Evolutionary conservation across 305 asterid genomes (phyloP).

Genomic region (Rubia occidens): DNA sequence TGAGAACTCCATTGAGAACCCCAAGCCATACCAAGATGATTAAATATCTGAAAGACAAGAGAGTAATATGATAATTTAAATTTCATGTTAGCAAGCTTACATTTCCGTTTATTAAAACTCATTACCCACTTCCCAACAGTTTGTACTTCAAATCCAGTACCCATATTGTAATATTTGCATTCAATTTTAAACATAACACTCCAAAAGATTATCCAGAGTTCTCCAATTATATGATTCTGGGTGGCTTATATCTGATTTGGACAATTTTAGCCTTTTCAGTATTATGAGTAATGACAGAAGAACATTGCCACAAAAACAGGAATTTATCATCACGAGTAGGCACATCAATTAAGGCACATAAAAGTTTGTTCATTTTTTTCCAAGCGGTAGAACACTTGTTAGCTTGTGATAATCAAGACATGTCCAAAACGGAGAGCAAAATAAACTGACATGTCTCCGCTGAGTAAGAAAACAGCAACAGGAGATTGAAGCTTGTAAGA

Average conservation of each 20-base stretch:
- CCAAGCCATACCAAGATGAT: slow-evolving; percentile 96
- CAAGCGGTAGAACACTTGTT: neutral
- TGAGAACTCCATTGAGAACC: slow-evolving; percentile 62
- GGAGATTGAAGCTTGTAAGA: slow-evolving; percentile 12
- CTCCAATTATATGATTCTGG: neutral
- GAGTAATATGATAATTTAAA: neutral
- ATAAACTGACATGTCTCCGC: neutral
- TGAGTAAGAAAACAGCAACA: neutral
- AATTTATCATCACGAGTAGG: neutral
- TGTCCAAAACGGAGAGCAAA: neutral
- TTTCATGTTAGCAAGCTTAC: neutral
- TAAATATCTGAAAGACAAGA: slow-evolving; percentile 50
- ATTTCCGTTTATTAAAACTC: neutral
- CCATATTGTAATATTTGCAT: neutral
- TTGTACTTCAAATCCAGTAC: neutral
- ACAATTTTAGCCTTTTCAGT: neutral
- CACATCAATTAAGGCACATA: neutral
- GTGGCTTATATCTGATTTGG: neutral
- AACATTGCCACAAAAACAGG: neutral
- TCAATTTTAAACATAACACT: neutral
- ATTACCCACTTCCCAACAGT: neutral
- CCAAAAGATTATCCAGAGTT: neutral
- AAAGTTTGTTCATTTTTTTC: neutral
- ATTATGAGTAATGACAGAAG: neutral
- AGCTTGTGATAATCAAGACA: slow-evolving; percentile 10